Evolutionary conservation across 805 yeast species (phyloP), one percentile per base, ranked within the genome.

Genomic region (Myxozyma monticola): DNA sequence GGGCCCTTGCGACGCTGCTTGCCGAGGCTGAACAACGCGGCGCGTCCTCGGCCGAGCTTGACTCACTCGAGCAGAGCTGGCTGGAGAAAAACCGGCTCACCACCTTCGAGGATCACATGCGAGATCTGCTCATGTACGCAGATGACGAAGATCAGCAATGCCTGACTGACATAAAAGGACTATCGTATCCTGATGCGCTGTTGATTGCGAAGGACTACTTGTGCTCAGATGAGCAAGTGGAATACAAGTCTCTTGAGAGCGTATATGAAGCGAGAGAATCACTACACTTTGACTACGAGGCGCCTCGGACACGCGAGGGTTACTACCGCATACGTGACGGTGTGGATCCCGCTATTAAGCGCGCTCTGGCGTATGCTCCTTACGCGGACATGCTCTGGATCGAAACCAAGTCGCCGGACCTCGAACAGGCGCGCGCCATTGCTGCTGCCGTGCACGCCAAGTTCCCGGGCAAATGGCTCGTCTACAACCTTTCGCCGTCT

Each of bases 361-460:
- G 85, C 48, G 77, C 79, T 0, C 62, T 78, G 24, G 72, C 72
- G 1, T 81, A 70, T 63, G 79, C 83, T 4, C 84, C 84, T 12
- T 76, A 77, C 52, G 74, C 84, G 10, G 85, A 80, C 50, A 63
- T 79, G 62, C 63, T 81, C 20, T 81, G 85, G 85, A 68, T 80
- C 15, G 84, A 81, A 60, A 81, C 85, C 31, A 79, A 79, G 62
- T 72, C 75, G 2, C 85, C 85, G 17, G 74, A 79, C 57, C 63
- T 80, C 42, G 55, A 68, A 26, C 78, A 78, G 61, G 83, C 84
- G 6, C 66, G 65, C 46, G 65, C 62, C 2, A 73, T 79, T 55
- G 79, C 83, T 14, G 60, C 68, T 12, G 64, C 66, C 42, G 73
- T 81, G 50, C 80, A 76, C 47, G 67, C 64, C 14, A 63, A 69